These are phyloP conservation scores for Talaromyces sp. DNA, from an alignment of 2,329 filamentous ascomycete genomes.

Conservation along the genomic window DNA sequence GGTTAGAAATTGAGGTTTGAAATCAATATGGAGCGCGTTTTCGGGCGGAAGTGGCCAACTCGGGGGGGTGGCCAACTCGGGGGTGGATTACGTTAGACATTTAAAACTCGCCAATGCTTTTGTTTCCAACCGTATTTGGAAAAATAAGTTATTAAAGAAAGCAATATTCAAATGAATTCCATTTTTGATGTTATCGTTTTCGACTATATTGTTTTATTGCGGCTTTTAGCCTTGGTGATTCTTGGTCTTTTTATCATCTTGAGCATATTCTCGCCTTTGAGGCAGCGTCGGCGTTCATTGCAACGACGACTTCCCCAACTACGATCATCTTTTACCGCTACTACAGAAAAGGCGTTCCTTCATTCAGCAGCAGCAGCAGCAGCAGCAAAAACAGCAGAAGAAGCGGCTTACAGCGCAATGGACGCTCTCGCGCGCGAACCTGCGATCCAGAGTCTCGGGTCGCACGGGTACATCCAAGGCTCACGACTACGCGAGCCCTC, in stretches of 20 bases:
- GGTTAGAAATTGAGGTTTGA: too few relatives aligned
- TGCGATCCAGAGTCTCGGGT: conserved; percentile 20
- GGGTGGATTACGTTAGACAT: too few relatives aligned
- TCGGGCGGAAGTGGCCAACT: too few relatives aligned
- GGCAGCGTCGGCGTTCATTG: not conserved
- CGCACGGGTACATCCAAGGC: conserved; percentile 47
- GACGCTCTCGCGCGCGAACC: conserved; percentile 11
- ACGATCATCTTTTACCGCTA: not conserved
- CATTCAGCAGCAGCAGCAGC: not conserved
- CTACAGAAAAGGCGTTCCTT: not conserved
- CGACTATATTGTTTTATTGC: too few relatives aligned
- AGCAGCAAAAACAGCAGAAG: not conserved
- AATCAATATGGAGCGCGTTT: too few relatives aligned
- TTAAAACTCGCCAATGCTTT: too few relatives aligned
- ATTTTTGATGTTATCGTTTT: not conserved
- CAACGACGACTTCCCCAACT: too few relatives aligned
- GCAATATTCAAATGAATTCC: not conserved
- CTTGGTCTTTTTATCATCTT: not conserved
- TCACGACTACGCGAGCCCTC: conserved; percentile 32
- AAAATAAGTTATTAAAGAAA: not conserved
- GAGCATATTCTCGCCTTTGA: not conserved
- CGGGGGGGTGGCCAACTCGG: too few relatives aligned
- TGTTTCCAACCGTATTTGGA: too few relatives aligned
- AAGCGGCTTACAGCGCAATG: not conserved
- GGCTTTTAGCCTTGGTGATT: not conserved